A percentile compares a stretch with the other conserved stretches of the same genome.
These are phyloP conservation scores for Plasmodium reichenowi DNA, from an alignment of 169 alveolate genomes.

Conservation along the genomic window DNA sequence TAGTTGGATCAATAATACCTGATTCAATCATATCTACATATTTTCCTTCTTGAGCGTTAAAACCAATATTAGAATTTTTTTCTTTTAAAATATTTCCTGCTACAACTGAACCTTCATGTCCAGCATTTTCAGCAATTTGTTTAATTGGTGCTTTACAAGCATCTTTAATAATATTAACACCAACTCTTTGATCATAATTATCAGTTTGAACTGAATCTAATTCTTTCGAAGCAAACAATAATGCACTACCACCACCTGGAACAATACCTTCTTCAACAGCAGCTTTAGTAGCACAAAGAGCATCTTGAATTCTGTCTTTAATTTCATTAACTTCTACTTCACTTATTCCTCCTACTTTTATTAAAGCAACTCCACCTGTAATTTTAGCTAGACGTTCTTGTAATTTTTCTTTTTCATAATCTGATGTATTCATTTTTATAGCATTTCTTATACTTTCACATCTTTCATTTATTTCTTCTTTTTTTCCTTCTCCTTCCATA, in stretches of 20 bases:
- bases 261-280: constrained; percentile 99
- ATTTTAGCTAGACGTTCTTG: constrained; percentile 98
- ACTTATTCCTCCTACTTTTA: constrained; percentile 98
- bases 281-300: constrained; percentile 98
- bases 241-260: constrained; percentile 99
- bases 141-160: constrained; percentile 97
- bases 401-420: constrained; percentile 96
- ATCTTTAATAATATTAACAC: constrained; percentile 95
- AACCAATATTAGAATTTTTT: constrained; percentile 91
- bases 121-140: constrained; percentile 98
- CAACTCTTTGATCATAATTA: constrained; percentile 95
- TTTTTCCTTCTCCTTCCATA: constrained; percentile 97
- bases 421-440: constrained; percentile 92
- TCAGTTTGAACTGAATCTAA: constrained; percentile 86
- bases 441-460: constrained; percentile 93
- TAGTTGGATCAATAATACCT: constrained; percentile 99
- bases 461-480: constrained; percentile 92
- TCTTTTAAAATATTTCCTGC: constrained; percentile 94
- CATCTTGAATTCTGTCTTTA: constrained; percentile 98
- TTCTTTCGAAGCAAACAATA: constrained; percentile 92
- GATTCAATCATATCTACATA: constrained; percentile 94
- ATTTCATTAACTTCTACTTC: constrained; percentile 98
- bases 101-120: constrained; percentile 97
- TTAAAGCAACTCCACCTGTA: constrained; percentile 99
- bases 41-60: constrained; percentile 96